Base-by-base conservation (phyloP, 116 monocot species). In the Zostera marina region DNA sequence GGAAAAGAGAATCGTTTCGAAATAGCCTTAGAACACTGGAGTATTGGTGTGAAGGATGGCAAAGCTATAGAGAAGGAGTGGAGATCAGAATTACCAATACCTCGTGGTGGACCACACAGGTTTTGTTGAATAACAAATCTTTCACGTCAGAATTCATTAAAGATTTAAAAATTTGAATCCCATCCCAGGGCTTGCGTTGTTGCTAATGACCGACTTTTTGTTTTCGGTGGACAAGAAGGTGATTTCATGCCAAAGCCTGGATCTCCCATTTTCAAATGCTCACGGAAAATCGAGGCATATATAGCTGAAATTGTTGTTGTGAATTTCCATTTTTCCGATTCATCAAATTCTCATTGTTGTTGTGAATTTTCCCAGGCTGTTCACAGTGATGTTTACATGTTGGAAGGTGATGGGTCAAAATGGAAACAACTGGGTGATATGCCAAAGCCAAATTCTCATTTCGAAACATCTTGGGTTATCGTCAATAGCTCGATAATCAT, bases 161-260 rank as follows among this genome's bases (percentile, higher is more conserved):
- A 46, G 21, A 61, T 23, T 11, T 42, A 42, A 11, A 44, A 44
- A 22, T 41, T 12, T 21, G 43, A 43, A 11, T 57, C 23, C 69
- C 39, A 13, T 47, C 22, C 41, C 77, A 98, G 98, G 82, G 90
- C 98, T 56, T 90, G 98, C 62, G 69, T 98, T 21, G 80, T 83
- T 58, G 83, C 74, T 61, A 82, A 98, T 71, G 83, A 98, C 66
- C 68, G 67, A 57, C 85, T 98, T 46, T 42, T 83, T 32, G 78
- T 75, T 52, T 91, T 98, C 72, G 98, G 91, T 58, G 98, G 98
- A 61, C 98, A 98, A 79, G 98, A 98, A 66, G 98, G 91, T 44
- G 98, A 98, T 75, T 98, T 91, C 63, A 79, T 90, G 79, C 86
- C 98, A 40, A 98, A 90, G 63, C 98, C 91, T 59, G 98, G 89